Evolutionary conservation across 2,329 filamentous ascomycete species (phyloP), one percentile per base, ranked within the genome.

Genomic region (Fusarium poae): DNA sequence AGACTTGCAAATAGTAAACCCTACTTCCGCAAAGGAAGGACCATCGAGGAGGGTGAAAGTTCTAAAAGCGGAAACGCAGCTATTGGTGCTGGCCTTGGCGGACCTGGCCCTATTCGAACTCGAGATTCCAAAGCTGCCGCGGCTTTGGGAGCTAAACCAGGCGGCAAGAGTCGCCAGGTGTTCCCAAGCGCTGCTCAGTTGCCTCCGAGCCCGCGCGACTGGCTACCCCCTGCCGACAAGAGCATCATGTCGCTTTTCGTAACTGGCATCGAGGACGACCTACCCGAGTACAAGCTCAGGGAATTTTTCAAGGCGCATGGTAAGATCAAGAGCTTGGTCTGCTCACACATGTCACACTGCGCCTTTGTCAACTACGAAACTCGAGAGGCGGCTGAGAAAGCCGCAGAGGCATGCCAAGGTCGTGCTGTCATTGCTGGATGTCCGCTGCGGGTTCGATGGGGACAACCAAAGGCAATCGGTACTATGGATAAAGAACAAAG

Each of bases 321-420:
- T 67, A 93, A 95, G 76, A 90, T 99, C 63, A 92, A 96, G 74
- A 97, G 94, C 27, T 82, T 99, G 18, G 91, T 99, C 37, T 98
- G 96, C 80, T 97, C 94, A 9, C 96, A 99, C 81, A 94, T 97
- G 83, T 95, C 95, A 18, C 96, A 98, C 77, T 98, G 94, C 78
- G 96, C 96, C 2, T 99, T 98, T 77, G 85, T 99, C 81, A 99
- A 99, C 81, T 99, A 93, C 78, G 89, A 94, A 72, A 92, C 91
- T 5, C 88, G 96, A 59, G 89, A 93, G 65, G 91, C 88, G 1
- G 96, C 97, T 0, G 96, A 99, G 80, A 89, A 87, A 61, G 97
- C 97, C 0, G 93, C 96, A 0, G 88, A 89, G 34, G 88, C 92
- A 21, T 95, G 93, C 72, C 91, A 97, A 78, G 96, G 97, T 8